A percentile compares a stretch with the other conserved stretches of the same genome.
Evolutionary conservation across 2,329 filamentous ascomycete genomes (phyloP).

Genomic region (Monosporascus sp.): DNA sequence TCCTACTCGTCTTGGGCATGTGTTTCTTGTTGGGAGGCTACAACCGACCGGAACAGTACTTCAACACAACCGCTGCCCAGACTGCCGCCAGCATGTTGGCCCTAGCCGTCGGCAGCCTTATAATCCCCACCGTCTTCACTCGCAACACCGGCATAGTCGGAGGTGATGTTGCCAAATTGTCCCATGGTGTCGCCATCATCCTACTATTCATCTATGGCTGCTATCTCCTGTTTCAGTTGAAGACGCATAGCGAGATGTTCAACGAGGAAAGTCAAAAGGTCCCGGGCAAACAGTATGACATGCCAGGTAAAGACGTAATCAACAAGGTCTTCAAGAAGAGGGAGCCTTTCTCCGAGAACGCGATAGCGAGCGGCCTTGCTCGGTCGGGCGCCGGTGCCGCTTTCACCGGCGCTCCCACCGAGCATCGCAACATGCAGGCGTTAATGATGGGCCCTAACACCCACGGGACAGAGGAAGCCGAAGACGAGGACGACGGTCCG

Average conservation of each 20-base stretch:
- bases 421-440: conserved; percentile 40
- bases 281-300: conserved; percentile 9
- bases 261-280: conserved; percentile 76
- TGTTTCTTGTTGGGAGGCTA: conserved; percentile 87
- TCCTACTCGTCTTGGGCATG: conserved; percentile 85
- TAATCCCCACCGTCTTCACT: conserved; percentile 86
- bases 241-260: conserved; percentile 77
- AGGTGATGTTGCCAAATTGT: conserved; percentile 57
- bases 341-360: conserved; percentile 11
- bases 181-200: conserved; percentile 72
- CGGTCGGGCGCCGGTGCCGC: conserved; percentile 10
- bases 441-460: conserved; percentile 37
- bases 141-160: conserved; percentile 49
- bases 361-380: conserved; percentile 20
- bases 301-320: not conserved
- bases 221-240: conserved; percentile 88
- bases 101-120: conserved; percentile 73
- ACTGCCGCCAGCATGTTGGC: conserved; percentile 79
- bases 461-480: conserved; percentile 43
- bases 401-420: conserved; percentile 14
- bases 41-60: conserved; percentile 74
- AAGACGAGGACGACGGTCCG: conserved; percentile 70
- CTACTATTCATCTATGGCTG: conserved; percentile 77
- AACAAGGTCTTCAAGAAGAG: conserved; percentile 17
- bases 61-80: conserved; percentile 89